These are phyloP conservation scores for Alternaria postmessia DNA, from an alignment of 2,329 filamentous ascomycete genomes.

Conservation along the genomic window DNA sequence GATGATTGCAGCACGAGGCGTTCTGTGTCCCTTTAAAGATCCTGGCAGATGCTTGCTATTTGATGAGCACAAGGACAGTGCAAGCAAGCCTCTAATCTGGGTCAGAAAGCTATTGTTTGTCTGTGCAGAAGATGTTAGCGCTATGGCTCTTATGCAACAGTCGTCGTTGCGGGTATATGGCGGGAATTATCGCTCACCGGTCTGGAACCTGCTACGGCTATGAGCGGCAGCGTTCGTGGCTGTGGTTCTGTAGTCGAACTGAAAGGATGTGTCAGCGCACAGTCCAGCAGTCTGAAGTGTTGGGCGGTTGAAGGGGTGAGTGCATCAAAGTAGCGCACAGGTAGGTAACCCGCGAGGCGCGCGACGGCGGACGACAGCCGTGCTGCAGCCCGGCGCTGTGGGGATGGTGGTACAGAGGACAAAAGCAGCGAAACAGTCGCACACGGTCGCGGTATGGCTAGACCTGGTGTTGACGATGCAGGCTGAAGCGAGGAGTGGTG, in stretches of 20 bases:
- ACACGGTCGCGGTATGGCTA: slow-evolving; percentile 37
- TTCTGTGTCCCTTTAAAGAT: slow-evolving; percentile 49
- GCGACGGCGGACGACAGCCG: slow-evolving; percentile 46
- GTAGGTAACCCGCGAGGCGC: slow-evolving; percentile 39
- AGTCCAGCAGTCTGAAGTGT: slow-evolving; percentile 32
- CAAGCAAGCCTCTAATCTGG: slow-evolving; percentile 41
- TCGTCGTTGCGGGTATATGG: slow-evolving; percentile 9
- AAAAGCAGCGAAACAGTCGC: slow-evolving; percentile 46
- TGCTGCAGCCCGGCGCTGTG: slow-evolving; percentile 40
- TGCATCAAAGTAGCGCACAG: slow-evolving; percentile 51
- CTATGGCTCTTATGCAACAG: slow-evolving; percentile 19
- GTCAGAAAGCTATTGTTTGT: slow-evolving; percentile 38
- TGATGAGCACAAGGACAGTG: slow-evolving; percentile 43
- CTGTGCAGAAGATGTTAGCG: slow-evolving; percentile 44
- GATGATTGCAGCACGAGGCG: slow-evolving; percentile 50
- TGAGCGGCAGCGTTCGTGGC: slow-evolving; percentile 39
- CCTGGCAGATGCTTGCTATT: slow-evolving; percentile 44
- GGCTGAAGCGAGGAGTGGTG: slow-evolving; percentile 18
- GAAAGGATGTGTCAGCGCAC: slow-evolving; percentile 41
- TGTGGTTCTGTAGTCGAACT: slow-evolving; percentile 31
- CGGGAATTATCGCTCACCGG: slow-evolving; percentile 37
- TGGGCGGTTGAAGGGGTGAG: slow-evolving; percentile 38
- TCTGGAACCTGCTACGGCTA: slow-evolving; percentile 23
- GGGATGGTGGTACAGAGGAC: slow-evolving; percentile 42
- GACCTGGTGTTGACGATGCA: slow-evolving; percentile 32